Evolutionary conservation across 208 protist genomes (phyloP).

Genomic region (Plasmodiophora brassicae): DNA sequence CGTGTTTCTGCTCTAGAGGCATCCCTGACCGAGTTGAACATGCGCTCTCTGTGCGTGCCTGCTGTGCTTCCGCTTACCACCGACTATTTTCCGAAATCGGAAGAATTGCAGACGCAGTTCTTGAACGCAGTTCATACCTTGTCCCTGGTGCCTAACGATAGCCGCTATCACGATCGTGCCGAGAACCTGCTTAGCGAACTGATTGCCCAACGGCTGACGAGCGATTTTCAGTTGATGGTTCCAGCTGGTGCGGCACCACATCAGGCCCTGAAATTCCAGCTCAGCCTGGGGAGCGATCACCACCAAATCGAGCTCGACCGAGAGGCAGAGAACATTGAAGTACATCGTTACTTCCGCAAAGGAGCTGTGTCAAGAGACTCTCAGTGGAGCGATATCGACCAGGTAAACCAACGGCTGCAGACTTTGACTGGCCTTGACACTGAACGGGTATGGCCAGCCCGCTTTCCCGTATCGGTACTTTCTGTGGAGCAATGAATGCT

Average conservation of each 20-base stretch:
- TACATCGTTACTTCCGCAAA: slow-evolving; percentile 23
- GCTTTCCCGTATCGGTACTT: slow-evolving; percentile 31
- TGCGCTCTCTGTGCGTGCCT: not conserved
- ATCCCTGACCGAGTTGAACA: not conserved
- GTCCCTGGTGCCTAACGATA: slow-evolving; percentile 2
- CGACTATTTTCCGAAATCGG: not conserved
- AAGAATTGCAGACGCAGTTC: not conserved
- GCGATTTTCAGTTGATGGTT: slow-evolving; percentile 37
- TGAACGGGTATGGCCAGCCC: not conserved
- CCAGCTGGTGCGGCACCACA: too few relatives aligned
- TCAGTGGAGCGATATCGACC: not conserved
- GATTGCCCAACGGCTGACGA: slow-evolving; percentile 11
- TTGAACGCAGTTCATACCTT: not conserved
- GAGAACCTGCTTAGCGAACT: slow-evolving; percentile 17
- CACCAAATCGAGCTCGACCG: not conserved
- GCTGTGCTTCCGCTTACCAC: slow-evolving; percentile 11
- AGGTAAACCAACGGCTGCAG: not conserved
- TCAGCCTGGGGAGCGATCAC: not conserved
- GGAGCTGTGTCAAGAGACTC: not conserved
- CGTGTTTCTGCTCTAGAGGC: not conserved
- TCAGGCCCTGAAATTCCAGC: not conserved
- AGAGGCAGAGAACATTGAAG: not conserved
- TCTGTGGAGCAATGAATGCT: slow-evolving; percentile 1
- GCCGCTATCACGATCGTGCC: slow-evolving; percentile 6
- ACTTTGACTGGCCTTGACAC: not conserved